A percentile compares a stretch with the other conserved stretches of the same genome.
phyloP scores from a whole-genome alignment of 371 early-diverging fungal genomes.

The Mortierella sp. region DNA sequence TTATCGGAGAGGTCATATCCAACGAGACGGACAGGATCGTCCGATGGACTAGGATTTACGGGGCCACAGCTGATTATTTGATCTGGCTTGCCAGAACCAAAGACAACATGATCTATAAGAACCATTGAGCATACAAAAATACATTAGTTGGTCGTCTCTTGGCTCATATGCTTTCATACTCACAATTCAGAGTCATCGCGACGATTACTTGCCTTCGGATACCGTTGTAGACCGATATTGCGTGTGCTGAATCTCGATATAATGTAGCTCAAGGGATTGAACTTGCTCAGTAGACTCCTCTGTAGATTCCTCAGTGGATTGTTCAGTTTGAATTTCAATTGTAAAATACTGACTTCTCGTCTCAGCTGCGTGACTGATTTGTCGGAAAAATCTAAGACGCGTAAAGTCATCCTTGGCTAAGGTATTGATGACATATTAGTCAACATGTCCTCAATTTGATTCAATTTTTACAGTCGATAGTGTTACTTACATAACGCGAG shows the following conservation, averaged over 20 bases:
- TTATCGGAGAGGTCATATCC: slow-evolving; percentile 18
- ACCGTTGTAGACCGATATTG: background rate
- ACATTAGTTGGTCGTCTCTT: too few relatives aligned
- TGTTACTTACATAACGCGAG: background rate
- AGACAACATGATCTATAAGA: slow-evolving; percentile 24
- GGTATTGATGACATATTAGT: background rate
- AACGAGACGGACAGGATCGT: background rate
- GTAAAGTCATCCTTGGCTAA: slow-evolving; percentile 1
- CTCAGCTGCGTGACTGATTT: background rate
- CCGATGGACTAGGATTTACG: background rate
- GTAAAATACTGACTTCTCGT: background rate
- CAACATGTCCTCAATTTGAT: background rate
- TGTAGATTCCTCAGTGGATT: too few relatives aligned
- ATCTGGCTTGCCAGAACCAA: slow-evolving; percentile 9
- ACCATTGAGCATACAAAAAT: background rate
- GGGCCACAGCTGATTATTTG: slow-evolving; percentile 14
- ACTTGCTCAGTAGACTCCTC: too few relatives aligned
- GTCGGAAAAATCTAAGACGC: slow-evolving; percentile 17
- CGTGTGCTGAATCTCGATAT: background rate
- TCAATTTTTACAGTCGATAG: background rate
- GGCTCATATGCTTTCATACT: too few relatives aligned
- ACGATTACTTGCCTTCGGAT: background rate
- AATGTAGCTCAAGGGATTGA: slow-evolving; percentile 2
- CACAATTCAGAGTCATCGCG: too few relatives aligned
- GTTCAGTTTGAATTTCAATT: background rate